These are phyloP conservation scores for Sistotremastrum suecicum DNA, from an alignment of 768 basidiomycete species.

Conservation along the genomic window DNA sequence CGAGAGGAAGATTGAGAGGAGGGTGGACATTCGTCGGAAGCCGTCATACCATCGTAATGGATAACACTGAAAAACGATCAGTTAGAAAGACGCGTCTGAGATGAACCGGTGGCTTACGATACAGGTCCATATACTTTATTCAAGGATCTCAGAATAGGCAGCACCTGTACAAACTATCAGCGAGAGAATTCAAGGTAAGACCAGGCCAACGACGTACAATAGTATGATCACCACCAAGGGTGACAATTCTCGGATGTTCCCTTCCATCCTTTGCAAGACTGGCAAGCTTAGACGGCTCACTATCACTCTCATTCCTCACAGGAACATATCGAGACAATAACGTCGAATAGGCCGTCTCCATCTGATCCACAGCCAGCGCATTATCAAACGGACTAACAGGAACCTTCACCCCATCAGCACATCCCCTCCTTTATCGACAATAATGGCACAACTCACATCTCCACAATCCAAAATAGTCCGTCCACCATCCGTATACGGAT, in stretches of 20 bases:
- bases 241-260: slow-evolving; percentile 20
- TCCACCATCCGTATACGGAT: no score
- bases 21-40: no score
- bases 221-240: slow-evolving; percentile 19
- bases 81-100: neutral
- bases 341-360: slow-evolving; percentile 17
- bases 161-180: neutral
- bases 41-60: slow-evolving; percentile 18
- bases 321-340: slow-evolving; percentile 7
- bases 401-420: no score
- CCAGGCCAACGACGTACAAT: slow-evolving; percentile 9
- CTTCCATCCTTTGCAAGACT: slow-evolving; percentile 19
- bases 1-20: slow-evolving; percentile 9
- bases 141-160: slow-evolving; percentile 18
- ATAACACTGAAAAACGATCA: slow-evolving; percentile 12
- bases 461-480: slow-evolving; percentile 59
- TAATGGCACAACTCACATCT: slow-evolving; percentile 34
- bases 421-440: no score
- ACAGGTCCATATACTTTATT: slow-evolving; percentile 18
- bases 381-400: slow-evolving; percentile 8
- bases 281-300: neutral
- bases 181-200: neutral
- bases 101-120: slow-evolving; percentile 5
- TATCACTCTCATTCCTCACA: no score
- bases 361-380: slow-evolving; percentile 18